Base-by-base conservation (phyloP, 768 basidiomycete species). In the Podaxis mareebaensis region DNA sequence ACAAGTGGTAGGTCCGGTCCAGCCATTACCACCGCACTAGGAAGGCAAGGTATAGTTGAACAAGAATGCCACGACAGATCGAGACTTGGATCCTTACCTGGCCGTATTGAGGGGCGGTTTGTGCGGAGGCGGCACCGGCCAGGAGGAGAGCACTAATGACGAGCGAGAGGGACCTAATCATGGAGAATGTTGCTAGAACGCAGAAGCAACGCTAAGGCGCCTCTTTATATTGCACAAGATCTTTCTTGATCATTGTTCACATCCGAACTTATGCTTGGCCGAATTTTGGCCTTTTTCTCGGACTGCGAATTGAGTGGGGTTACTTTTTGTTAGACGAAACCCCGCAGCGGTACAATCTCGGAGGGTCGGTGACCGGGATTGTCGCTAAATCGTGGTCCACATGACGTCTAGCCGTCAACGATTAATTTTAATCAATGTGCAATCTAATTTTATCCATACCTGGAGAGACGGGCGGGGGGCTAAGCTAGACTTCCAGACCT, bases 11-110 rank as follows among this genome's bases (percentile, higher is more conserved):
- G 83, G 72, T 12, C 85, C 85, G 7, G 78, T 70, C 81, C 82
- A 85, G 3, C 81, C 82, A 55, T 73, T 76, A 7, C 83, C 83
- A 52, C 83, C 83, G 65, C 85, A 85, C 83, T 86, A 44, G 13
- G 42, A 15, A 20, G n/a, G 49, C 22, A 28, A 22, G 24, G 10
- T 6, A 26, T 26, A 28, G 22, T 49, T n/a, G 22, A 51, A 51
- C 24, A 26, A 24, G 24, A 51, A 24, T 28, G 26, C 12, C 3
- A 24, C 22, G 24, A 26, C 22, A 10, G 20, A 46, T 20, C 7
- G 7, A 17, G 17, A 17, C 20, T 46, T 46, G 7, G 33, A 33
- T 3, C 22, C 68, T 65, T 58, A 77, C 78, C 73, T 80, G 79
- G 4, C 77, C 78, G 61, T 74, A 80, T 49, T 72, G 66, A 11